Conservation (phyloP, 2,329 filamentous ascomycete species). For the Thielaviopsis euricoi region DNA sequence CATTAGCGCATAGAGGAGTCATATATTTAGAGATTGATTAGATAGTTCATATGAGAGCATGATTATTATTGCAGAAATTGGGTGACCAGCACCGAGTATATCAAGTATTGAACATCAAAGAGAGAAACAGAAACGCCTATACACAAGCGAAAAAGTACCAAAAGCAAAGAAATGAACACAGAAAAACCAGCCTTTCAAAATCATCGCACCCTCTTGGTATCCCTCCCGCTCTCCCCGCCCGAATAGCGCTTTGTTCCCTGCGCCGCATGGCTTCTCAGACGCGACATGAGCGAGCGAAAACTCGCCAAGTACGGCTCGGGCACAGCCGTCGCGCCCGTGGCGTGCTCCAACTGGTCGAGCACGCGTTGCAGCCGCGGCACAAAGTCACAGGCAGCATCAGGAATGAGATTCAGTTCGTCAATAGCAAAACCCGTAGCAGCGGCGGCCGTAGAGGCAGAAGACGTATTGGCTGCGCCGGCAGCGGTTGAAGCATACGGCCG, state of each 20-base stretch:
- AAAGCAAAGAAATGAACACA: background rate
- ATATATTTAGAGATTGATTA: no score
- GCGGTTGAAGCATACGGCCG: no score
- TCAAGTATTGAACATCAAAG: background rate
- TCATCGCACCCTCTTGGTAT: slow-evolving; percentile 10
- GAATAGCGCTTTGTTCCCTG: slow-evolving; percentile 19
- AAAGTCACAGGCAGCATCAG: slow-evolving; percentile 28
- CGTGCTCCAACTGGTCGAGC: slow-evolving; percentile 18
- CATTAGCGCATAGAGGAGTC: no score
- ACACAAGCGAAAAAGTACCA: background rate
- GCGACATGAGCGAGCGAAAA: slow-evolving; percentile 16
- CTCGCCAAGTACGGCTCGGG: slow-evolving; percentile 20
- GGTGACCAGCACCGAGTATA: background rate
- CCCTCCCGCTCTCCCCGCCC: slow-evolving; percentile 16
- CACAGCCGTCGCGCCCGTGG: slow-evolving; percentile 18
- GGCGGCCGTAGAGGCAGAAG: no score
- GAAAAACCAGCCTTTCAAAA: no score
- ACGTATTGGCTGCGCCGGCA: no score
- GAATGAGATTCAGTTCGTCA: slow-evolving; percentile 26
- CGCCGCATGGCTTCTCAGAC: slow-evolving; percentile 3
- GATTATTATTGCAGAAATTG: no score
- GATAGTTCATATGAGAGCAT: no score
- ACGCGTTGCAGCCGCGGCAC: slow-evolving; percentile 22
- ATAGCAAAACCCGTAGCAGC: slow-evolving; percentile 31
- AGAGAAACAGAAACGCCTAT: background rate